Base-by-base conservation (phyloP, 202 grass and related monocot genomes). In the Carex sylvatica region DNA sequence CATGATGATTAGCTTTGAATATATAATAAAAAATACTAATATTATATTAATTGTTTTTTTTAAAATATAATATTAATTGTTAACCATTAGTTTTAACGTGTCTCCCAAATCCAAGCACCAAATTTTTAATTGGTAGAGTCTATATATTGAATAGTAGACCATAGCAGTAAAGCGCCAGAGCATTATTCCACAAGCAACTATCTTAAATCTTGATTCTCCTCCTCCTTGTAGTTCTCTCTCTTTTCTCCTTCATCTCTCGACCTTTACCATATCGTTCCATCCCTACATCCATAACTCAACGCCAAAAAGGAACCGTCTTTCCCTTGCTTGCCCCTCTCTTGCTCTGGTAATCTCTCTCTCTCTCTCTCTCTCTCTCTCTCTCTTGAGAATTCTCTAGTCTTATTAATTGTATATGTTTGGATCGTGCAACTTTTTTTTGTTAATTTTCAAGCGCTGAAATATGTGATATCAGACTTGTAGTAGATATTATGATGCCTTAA, bases 21-120 rank as follows among this genome's bases (percentile, higher is more conserved):
- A 35, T 0, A 20, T 59, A 77, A 77, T 20, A n/a, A 38, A 38
- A 33, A 2, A 33, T 54, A 49, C 46, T 18, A 18, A 24, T 31
- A 53, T 18, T 54, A 28, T 18, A 33, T 55, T 33, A 75, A 75
- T 75, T 55, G 49, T 58, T 38, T 28, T 28, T 1, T 28, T 28
- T 28, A 26, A 26, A 40, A 24, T n/a, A 53, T 31, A 31, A 28
- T 31, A 33, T 54, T 19, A 75, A 75, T 75, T 55, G 49, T 58
- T 38, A 77, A 18, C 8, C 30, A 77, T 36, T 54, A 38, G 30
- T 20, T 35, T 31, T 59, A 77, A 59, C 30, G 74, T 77, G 74
- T 77, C 74, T 77, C 74, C 74, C 74, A 77, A 77, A 59, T 58
- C 18, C 74, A 77, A 38, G 49, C 73, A 77, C 49, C 74, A 77